phyloP scores from a whole-genome alignment of 2,329 filamentous ascomycete genomes.

The Mycosphaerella sp. region DNA sequence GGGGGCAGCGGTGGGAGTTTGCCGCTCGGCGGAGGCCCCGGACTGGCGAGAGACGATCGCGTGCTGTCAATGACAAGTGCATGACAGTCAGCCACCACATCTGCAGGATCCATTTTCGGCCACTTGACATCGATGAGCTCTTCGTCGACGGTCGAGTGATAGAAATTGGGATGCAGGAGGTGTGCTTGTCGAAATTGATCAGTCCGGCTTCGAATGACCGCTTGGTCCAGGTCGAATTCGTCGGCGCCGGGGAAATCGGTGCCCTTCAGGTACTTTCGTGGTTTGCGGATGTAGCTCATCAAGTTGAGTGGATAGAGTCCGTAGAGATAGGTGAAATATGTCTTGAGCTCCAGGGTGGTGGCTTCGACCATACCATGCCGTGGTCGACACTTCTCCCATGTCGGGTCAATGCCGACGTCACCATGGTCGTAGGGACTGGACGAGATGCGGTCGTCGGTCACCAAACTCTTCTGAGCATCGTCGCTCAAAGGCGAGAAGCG shows the following conservation, averaged over 20 bases:
- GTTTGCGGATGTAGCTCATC: slow-evolving; percentile 78
- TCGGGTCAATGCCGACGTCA: slow-evolving; percentile 33
- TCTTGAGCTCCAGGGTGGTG: slow-evolving; percentile 59
- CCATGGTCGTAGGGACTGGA: slow-evolving; percentile 37
- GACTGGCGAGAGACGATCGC: slow-evolving; percentile 38
- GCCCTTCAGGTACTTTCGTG: slow-evolving; percentile 68
- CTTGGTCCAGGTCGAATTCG: slow-evolving; percentile 70
- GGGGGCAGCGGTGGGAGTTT: slow-evolving; percentile 41
- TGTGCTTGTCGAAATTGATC: slow-evolving; percentile 68
- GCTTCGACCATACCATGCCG: slow-evolving; percentile 57
- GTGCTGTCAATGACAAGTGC: slow-evolving; percentile 51
- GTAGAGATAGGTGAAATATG: slow-evolving; percentile 77
- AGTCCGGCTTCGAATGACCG: slow-evolving; percentile 67
- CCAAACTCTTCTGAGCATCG: slow-evolving; percentile 30
- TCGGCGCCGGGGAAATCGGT: slow-evolving; percentile 63
- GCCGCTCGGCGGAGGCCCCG: slow-evolving; percentile 42
- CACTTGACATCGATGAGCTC: slow-evolving; percentile 73
- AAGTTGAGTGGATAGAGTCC: slow-evolving; percentile 81
- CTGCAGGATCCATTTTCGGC: slow-evolving; percentile 71
- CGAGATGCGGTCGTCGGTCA: slow-evolving; percentile 32
- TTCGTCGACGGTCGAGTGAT: slow-evolving; percentile 68
- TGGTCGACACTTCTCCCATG: slow-evolving; percentile 61
- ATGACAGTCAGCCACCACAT: slow-evolving; percentile 74
- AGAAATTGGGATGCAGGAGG: slow-evolving; percentile 77
- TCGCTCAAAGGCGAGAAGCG: slow-evolving; percentile 39